Evolutionary conservation across 148 eudicot species (phyloP).

Genomic region (Pharnaceum exiguum): DNA sequence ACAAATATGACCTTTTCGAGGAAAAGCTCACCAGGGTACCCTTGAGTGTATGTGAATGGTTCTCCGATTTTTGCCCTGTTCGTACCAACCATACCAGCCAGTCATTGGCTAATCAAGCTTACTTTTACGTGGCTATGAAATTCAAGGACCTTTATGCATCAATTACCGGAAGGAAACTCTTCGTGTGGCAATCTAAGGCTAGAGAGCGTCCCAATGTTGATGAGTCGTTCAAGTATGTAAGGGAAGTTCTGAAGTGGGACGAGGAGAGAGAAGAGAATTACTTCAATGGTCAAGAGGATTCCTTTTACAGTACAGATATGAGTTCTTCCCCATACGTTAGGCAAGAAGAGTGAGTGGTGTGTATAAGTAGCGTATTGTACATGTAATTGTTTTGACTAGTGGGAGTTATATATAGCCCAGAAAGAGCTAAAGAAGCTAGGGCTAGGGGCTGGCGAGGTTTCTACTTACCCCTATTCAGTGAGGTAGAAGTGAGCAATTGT

Average conservation of each 20-base stretch:
- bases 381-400: constrained; percentile 3
- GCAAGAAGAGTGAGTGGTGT: constrained; percentile 27
- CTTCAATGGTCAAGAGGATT: constrained; percentile 61
- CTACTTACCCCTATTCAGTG: background rate
- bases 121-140: constrained; percentile 89
- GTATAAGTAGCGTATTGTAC: constrained; percentile 15
- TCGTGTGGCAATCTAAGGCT: constrained; percentile 90
- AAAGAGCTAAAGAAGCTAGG: constrained; percentile 11
- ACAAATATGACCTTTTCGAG: constrained; percentile 89
- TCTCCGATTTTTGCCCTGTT: constrained; percentile 74
- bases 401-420: constrained; percentile 5
- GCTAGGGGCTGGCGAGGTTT: constrained; percentile 6
- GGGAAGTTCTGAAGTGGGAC: constrained; percentile 97
- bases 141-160: constrained; percentile 89
- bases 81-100: constrained; percentile 67
- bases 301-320: constrained; percentile 90
- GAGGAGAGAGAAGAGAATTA: constrained; percentile 80
- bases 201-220: constrained; percentile 71
- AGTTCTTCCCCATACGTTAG: constrained; percentile 76
- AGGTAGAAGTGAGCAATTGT: background rate
- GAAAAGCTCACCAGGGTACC: constrained; percentile 65
- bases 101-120: constrained; percentile 85
- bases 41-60: constrained; percentile 75
- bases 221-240: constrained; percentile 78
- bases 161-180: constrained; percentile 76